phyloP scores from a whole-genome alignment of 75 land plant genomes.

The Cunninghamia lanceolata region DNA sequence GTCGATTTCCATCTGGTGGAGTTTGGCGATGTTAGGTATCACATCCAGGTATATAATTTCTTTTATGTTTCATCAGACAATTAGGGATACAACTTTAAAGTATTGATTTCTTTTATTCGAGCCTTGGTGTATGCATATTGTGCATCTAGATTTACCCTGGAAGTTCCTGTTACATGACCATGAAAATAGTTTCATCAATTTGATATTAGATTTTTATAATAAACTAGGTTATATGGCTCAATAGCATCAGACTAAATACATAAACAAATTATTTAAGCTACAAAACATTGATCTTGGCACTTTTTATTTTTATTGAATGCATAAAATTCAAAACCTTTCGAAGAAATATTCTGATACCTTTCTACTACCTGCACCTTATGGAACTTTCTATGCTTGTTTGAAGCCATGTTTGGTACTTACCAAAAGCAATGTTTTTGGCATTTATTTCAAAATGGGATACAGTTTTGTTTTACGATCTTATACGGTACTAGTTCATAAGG shows the following conservation, averaged over 20 bases:
- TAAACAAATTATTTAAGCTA: neutral
- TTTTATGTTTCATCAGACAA: neutral
- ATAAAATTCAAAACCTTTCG: neutral
- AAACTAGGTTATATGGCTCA: neutral
- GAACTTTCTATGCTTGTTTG: neutral
- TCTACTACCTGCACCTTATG: neutral
- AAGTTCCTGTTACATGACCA: neutral
- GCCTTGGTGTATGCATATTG: neutral
- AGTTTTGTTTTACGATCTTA: neutral
- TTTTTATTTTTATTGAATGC: neutral
- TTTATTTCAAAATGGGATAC: neutral
- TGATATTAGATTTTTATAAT: neutral
- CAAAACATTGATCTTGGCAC: neutral
- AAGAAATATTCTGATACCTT: neutral
- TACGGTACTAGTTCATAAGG: neutral
- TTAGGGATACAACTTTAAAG: neutral
- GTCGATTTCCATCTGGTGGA: conserved; percentile 47
- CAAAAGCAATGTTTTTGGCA: neutral
- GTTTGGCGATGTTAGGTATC: conserved; percentile 51
- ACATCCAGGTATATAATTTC: conserved; percentile 31
- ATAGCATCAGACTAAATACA: neutral
- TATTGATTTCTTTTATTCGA: neutral
- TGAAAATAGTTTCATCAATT: neutral
- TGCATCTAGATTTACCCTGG: neutral
- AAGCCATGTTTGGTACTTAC: neutral